Base-by-base conservation (phyloP, 768 basidiomycete genomes). In the Jaapia argillacea region DNA sequence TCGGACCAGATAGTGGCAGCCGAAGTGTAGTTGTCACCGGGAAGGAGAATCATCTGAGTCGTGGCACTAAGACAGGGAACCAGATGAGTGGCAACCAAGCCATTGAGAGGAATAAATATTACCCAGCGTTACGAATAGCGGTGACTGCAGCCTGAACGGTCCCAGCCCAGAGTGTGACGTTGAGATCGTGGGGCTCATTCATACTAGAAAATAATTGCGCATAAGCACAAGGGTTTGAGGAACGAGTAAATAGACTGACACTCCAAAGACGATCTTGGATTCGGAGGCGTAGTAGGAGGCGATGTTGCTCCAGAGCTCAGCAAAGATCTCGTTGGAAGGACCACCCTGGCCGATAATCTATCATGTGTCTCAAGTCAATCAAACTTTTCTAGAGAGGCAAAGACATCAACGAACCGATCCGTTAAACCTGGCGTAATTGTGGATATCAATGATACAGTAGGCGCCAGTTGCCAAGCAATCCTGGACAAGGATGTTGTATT, bases 341-440 rank as follows among this genome's bases (percentile, higher is more conserved):
- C 69, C 68, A 37, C 66, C 69, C 48, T 69, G 62, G 13, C 51
- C 55, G 44, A 64, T 63, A 62, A 55, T 68, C 55, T 52, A 24
- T n/a, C n/a, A n/a, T n/a, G n/a, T n/a, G n/a, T n/a, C n/a, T n/a
- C n/a, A n/a, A n/a, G n/a, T n/a, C n/a, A n/a, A n/a, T n/a, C n/a
- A n/a, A n/a, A n/a, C n/a, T n/a, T n/a, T n/a, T n/a, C n/a, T n/a
- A n/a, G n/a, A n/a, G n/a, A n/a, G n/a, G n/a, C n/a, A n/a, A n/a
- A n/a, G n/a, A n/a, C n/a, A n/a, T n/a, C n/a, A n/a, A n/a, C 4
- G n/a, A 10, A 41, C 24, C 13, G 21, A 56, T 6, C 71, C 70
- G 48, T 78, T 74, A 70, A 72, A 76, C 36, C 76, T 65, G 6
- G 72, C 77, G 49, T 77, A 77, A 61, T 78, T 77, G 59, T 77